Conservation (phyloP, 768 basidiomycete species). For the Dacryopinax primogenitus region DNA sequence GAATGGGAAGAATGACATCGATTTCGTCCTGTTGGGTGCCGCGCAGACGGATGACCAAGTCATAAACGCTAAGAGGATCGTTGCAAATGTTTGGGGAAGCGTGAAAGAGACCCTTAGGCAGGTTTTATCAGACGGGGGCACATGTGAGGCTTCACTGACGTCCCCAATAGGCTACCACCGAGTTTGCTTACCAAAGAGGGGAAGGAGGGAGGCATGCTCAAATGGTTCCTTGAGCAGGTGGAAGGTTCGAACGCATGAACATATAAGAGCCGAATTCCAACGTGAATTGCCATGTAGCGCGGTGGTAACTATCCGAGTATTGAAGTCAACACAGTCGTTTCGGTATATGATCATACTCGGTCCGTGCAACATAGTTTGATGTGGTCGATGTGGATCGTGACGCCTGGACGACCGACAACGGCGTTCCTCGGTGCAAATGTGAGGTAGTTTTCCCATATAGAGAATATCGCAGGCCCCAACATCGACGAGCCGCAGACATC, state of each 20-base stretch:
- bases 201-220: not conserved
- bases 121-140: not conserved
- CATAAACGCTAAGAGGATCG: not conserved
- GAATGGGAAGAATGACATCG: not conserved
- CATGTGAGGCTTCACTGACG: not conserved
- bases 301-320: too few species aligned
- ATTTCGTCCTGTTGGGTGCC: not conserved
- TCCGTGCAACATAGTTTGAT: too few species aligned
- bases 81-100: not conserved
- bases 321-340: too few species aligned
- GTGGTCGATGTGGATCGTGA: too few species aligned
- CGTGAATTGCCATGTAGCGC: too few species aligned
- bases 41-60: slow-evolving; percentile 1
- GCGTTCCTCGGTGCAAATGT: too few species aligned
- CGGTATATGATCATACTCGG: too few species aligned
- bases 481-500: too few species aligned
- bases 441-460: too few species aligned
- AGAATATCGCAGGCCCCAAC: too few species aligned
- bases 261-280: too few species aligned
- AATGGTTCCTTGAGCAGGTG: not conserved
- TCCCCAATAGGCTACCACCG: not conserved
- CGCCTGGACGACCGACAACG: too few species aligned
- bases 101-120: not conserved
- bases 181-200: slow-evolving; percentile 4
- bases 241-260: not conserved